Conservation (phyloP, 495 filamentous ascomycete species). For the Apiosordaria backusii region DNA sequence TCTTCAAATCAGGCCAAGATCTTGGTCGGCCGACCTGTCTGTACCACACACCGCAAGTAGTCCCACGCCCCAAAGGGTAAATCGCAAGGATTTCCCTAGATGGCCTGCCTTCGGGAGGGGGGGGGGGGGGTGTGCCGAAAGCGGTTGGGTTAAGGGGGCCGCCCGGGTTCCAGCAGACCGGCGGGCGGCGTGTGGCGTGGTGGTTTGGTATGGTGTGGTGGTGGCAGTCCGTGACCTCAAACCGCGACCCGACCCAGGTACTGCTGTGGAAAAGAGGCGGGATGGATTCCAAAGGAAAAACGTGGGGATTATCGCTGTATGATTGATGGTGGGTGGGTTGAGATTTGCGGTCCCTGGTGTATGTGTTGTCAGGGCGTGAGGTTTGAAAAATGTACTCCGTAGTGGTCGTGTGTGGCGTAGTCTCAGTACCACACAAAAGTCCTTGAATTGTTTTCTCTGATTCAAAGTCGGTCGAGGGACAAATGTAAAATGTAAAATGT, state of each 20-base stretch:
- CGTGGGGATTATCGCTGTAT: background rate
- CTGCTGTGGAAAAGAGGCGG: too few relatives aligned
- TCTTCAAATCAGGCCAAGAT: background rate
- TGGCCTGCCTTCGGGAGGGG: background rate
- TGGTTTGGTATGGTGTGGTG: too few relatives aligned
- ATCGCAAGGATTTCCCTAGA: conserved; percentile 1
- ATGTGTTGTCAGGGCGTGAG: background rate
- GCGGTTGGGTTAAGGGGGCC: background rate
- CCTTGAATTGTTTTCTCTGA: background rate
- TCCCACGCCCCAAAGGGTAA: background rate
- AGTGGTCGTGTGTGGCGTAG: background rate
- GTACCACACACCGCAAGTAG: background rate
- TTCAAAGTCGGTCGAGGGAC: background rate
- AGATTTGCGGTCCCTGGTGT: background rate
- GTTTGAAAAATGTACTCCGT: background rate
- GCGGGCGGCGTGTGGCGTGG: background rate
- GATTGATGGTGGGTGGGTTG: background rate
- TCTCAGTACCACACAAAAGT: background rate
- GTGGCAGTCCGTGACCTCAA: too few relatives aligned
- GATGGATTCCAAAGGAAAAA: background rate
- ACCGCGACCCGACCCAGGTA: too few relatives aligned
- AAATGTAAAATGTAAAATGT: background rate
- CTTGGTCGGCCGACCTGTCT: background rate
- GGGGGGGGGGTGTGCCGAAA: background rate
- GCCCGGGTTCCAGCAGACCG: background rate